Percentiles rank a stretch among this genome's conserved stretches.
Conservation (phyloP, 1,284 basidiomycete species). For the Trichosporon coremiiforme region DNA sequence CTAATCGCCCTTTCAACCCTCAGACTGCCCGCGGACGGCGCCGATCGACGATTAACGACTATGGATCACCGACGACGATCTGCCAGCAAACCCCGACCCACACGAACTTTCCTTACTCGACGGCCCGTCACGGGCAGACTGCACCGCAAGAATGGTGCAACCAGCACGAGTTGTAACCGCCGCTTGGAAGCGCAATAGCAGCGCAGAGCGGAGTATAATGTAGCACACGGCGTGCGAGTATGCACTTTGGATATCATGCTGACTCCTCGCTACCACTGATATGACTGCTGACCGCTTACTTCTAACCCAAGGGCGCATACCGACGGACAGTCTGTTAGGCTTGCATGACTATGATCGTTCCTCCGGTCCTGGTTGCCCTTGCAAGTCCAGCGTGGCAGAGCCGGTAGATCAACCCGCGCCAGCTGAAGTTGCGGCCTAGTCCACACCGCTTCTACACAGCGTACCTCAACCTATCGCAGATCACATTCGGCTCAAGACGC, state of each 20-base stretch:
- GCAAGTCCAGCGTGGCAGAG: too few species aligned
- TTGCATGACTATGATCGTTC: too few species aligned
- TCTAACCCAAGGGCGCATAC: too few species aligned
- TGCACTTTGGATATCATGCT: slow-evolving; percentile 7
- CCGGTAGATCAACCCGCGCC: too few species aligned
- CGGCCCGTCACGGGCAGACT: not conserved
- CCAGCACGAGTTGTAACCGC: not conserved
- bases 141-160: not conserved
- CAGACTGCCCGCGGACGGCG: too few species aligned
- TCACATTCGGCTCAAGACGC: too few species aligned
- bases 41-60: not conserved
- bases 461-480: too few species aligned
- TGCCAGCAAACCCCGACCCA: not conserved
- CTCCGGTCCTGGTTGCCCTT: too few species aligned
- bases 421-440: too few species aligned
- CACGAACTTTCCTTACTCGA: not conserved
- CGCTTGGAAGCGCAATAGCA: not conserved
- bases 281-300: not conserved
- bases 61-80: too few species aligned
- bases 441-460: too few species aligned
- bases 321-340: too few species aligned
- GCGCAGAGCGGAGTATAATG: slow-evolving; percentile 1
- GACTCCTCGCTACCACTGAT: not conserved
- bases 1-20: slow-evolving; percentile 10
- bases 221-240: slow-evolving; percentile 6